These are phyloP conservation scores for Aspergillus ochraceoroseus DNA, from an alignment of 2,329 filamentous ascomycete species.

Conservation along the genomic window DNA sequence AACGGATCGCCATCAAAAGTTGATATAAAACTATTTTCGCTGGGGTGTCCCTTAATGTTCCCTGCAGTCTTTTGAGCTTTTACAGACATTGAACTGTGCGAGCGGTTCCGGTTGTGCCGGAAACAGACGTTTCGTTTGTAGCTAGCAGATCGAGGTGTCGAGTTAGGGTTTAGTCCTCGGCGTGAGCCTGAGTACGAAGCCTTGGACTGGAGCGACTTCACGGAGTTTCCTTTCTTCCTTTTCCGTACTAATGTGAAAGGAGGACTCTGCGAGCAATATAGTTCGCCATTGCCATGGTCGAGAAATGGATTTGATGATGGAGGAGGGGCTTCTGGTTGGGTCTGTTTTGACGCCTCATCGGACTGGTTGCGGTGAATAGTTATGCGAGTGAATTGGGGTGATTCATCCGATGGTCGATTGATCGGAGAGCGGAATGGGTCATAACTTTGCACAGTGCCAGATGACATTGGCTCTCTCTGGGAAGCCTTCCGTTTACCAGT, in stretches of 20 bases:
- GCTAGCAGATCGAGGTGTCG: conserved; percentile 46
- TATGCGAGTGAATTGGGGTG: conserved; percentile 61
- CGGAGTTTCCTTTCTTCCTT: conserved; percentile 32
- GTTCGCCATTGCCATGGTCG: conserved; percentile 19
- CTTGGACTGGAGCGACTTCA: conserved; percentile 43
- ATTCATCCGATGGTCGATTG: conserved; percentile 43
- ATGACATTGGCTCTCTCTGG: conserved; percentile 45
- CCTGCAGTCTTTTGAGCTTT: conserved; percentile 19
- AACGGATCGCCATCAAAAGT: conserved; percentile 20
- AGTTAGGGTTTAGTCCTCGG: conserved; percentile 33
- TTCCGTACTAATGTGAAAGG: conserved; percentile 33
- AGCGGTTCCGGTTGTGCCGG: conserved; percentile 48
- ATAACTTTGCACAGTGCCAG: conserved; percentile 59
- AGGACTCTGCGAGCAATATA: conserved; percentile 22
- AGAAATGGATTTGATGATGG: conserved; percentile 20
- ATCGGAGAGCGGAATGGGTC: conserved; percentile 76
- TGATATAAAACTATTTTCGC: conserved; percentile 24
- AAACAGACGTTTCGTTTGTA: conserved; percentile 62
- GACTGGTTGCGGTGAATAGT: conserved; percentile 56
- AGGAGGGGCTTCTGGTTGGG: conserved; percentile 12
- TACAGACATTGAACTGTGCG: conserved; percentile 27
- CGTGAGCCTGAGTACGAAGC: conserved; percentile 48
- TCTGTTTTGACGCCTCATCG: conserved; percentile 8
- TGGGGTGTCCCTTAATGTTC: conserved; percentile 23
- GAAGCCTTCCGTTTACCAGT: conserved; percentile 50